A percentile compares a stretch with the other conserved stretches of the same genome.
These are phyloP conservation scores for Saccharomycopsis guyanensis DNA, from an alignment of 805 yeast species.

Conservation along the genomic window DNA sequence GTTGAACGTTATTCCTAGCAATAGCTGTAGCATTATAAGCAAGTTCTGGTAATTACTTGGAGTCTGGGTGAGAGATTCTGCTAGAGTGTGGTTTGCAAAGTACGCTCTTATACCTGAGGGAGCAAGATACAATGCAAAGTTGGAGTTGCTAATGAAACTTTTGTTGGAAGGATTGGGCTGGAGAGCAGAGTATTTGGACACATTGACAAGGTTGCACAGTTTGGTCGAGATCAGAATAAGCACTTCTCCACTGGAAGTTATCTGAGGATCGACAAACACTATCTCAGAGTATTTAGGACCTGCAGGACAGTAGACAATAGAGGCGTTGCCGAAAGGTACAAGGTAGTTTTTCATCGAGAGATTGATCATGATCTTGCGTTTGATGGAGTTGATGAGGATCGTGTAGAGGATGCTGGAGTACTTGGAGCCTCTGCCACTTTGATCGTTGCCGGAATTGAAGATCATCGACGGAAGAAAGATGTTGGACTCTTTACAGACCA, in stretches of 20 bases:
- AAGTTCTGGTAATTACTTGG: conserved; percentile 20
- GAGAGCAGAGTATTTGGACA: conserved; percentile 24
- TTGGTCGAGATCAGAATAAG: conserved; percentile 30
- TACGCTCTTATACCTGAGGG: conserved; percentile 51
- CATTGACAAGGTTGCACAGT: conserved; percentile 28
- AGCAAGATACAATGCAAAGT: conserved; percentile 39
- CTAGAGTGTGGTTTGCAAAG: conserved; percentile 30
- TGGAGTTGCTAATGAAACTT: conserved; percentile 24
- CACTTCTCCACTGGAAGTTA: conserved; percentile 39
- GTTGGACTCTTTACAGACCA: conserved; percentile 19
- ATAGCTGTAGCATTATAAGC: conserved; percentile 19
- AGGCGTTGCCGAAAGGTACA: conserved; percentile 43
- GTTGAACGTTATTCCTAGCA: conserved; percentile 20
- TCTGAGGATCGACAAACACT: conserved; percentile 40
- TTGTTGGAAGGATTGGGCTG: conserved; percentile 24
- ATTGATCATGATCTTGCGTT: conserved; percentile 33
- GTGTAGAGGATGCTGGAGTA: conserved; percentile 12
- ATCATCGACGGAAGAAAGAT: conserved; percentile 22
- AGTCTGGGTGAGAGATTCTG: conserved; percentile 28
- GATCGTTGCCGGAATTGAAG: conserved; percentile 20
- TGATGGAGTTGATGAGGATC: conserved; percentile 24
- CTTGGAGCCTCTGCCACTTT: conserved; percentile 21
- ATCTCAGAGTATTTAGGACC: conserved; percentile 23
- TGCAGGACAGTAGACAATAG: conserved; percentile 19
- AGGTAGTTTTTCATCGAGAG: conserved; percentile 30